Evolutionary conservation across 257 asterid genomes (phyloP).

Genomic region (Solanum verrucosum): DNA sequence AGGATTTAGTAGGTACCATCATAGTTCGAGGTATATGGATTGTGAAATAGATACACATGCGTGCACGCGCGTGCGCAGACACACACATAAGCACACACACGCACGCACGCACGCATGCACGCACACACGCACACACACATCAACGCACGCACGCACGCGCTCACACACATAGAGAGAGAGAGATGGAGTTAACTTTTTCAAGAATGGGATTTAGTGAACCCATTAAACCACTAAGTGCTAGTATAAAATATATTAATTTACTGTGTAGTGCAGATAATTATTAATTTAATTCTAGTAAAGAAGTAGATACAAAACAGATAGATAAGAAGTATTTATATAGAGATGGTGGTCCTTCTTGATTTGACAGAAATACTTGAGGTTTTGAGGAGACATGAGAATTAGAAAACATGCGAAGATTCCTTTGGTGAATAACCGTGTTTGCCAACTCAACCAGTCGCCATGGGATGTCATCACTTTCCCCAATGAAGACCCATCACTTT

Average conservation of each 20-base stretch:
- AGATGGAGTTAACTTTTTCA: neutral
- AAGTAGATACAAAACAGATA: neutral
- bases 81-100: too few species aligned
- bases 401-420: slow-evolving; percentile 30
- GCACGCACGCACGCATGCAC: too few species aligned
- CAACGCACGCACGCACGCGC: too few species aligned
- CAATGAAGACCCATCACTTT: slow-evolving; percentile 19
- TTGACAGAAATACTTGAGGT: neutral
- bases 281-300: too few species aligned
- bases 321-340: neutral
- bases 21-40: neutral
- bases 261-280: neutral
- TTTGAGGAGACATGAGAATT: slow-evolving; percentile 24
- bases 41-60: neutral
- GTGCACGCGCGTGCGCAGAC: too few species aligned
- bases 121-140: too few species aligned
- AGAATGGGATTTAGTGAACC: neutral
- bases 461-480: slow-evolving; percentile 70
- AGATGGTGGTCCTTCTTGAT: neutral
- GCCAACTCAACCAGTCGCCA: slow-evolving; percentile 42
- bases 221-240: neutral
- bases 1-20: neutral
- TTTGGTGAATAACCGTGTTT: slow-evolving; percentile 5
- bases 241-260: too few species aligned
- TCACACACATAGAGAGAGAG: too few species aligned